Conservation (phyloP, 228 moss, liverwort and hornwort genomes). For the Sphagnum magellanicum region DNA sequence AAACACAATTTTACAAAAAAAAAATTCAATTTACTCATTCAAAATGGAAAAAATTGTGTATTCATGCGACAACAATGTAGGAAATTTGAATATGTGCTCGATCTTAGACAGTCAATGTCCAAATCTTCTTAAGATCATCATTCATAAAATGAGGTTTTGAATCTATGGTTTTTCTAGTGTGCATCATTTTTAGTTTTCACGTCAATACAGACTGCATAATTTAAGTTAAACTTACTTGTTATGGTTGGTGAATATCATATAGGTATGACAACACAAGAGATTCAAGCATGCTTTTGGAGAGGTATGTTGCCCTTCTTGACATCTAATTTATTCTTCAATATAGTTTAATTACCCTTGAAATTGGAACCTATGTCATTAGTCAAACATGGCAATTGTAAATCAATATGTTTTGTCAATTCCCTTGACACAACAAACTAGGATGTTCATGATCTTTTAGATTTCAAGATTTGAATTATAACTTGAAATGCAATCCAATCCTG, state of each 20-base stretch:
- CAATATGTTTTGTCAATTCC: not conserved
- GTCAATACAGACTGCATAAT: too few species aligned
- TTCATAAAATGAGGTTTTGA: too few species aligned
- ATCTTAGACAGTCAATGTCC: too few species aligned
- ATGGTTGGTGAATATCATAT: slow-evolving; percentile 4
- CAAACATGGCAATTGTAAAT: not conserved
- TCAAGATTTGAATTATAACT: not conserved
- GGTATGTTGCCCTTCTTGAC: slow-evolving; percentile 16
- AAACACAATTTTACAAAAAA: too few species aligned
- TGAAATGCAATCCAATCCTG: not conserved
- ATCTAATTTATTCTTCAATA: not conserved
- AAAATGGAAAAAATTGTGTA: too few species aligned
- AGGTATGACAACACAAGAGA: slow-evolving; percentile 54
- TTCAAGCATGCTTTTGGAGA: slow-evolving; percentile 74
- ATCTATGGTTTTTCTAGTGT: too few species aligned
- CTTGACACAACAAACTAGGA: not conserved
- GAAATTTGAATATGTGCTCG: too few species aligned
- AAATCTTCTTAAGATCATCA: too few species aligned
- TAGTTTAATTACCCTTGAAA: not conserved
- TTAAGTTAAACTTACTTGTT: too few species aligned
- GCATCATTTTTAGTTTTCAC: too few species aligned
- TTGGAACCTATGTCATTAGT: not conserved
- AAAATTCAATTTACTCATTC: too few species aligned
- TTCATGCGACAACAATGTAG: too few species aligned
- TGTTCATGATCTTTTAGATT: not conserved